Evolutionary conservation across 75 land plant species (phyloP), one percentile per base, ranked within the genome.

Genomic region (Cupressus sempervirens): DNA sequence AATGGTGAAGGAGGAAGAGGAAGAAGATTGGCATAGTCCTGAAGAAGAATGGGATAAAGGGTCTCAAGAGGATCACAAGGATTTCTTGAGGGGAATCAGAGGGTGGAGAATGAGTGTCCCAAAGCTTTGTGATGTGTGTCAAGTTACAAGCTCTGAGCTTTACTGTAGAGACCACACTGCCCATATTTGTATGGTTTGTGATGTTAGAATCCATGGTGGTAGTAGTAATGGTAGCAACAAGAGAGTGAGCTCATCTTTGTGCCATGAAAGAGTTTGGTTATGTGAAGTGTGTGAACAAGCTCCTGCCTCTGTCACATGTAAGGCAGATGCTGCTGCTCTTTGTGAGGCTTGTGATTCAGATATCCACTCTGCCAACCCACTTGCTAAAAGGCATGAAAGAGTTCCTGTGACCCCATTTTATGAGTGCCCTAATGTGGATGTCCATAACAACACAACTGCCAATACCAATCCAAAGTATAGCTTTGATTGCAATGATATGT

Each of bases 231-330:
- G n/a, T 62, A 62, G 23, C 26, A 62, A 26, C 8, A 62, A 62
- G 15, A 32, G 12, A 32, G 12, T 72, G 14, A 8, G 16, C 30
- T 86, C 91, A 4, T 93, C 93, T 9, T 89, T 90, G 23, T 88
- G 92, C 32, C 96, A 95, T 84, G 95, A 92, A 87, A 89, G 97
- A 3, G 93, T 92, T 36, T 92, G 95, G 94, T 75, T 95, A 85
- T 95, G 97, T 86, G 97, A 95, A 87, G 97, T 94, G 13, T 95
- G 97, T 81, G 97, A 95, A 89, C 91, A 91, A n/a, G 92, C 94
- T 26, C 97, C 97, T 1, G 97, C 95, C 13, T 90, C 81, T 20
- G 94, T 95, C 81, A 95, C 94, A 58, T 95, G 95, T 90, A 95
- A 95, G 91, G 97, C 95, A 13, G 95, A 94, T 84, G 94, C 96